phyloP scores from a whole-genome alignment of 2,329 filamentous ascomycete species.

The Mycosphaerella sp. region DNA sequence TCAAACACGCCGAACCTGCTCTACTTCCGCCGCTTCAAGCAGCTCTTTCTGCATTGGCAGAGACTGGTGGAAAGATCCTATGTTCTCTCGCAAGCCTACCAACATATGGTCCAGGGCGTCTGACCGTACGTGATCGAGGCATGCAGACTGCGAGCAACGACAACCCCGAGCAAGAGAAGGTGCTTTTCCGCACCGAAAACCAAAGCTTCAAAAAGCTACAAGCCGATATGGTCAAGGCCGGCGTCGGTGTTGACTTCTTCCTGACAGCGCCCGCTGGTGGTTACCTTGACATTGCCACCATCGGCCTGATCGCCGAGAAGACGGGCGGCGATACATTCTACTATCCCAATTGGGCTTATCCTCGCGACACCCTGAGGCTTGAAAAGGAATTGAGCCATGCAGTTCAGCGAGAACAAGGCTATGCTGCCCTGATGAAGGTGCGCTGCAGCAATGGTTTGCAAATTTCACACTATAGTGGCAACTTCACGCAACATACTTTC shows the following conservation, averaged over 20 bases:
- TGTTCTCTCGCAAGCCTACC: constrained; percentile 82
- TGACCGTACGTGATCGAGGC: constrained; percentile 81
- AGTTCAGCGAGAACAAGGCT: constrained; percentile 84
- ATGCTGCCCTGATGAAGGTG: constrained; percentile 96
- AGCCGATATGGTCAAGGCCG: constrained; percentile 78
- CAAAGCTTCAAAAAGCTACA: constrained; percentile 79
- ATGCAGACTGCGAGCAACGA: constrained; percentile 79
- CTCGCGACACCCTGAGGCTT: constrained; percentile 76
- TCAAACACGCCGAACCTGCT: constrained; percentile 88
- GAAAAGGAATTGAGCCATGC: constrained; percentile 79
- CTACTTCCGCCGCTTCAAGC: constrained; percentile 78
- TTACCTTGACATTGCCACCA: constrained; percentile 87
- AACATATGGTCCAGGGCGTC: constrained; percentile 79
- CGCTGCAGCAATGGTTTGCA: constrained; percentile 95
- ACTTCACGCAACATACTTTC: constrained; percentile 93
- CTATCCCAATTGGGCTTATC: constrained; percentile 90
- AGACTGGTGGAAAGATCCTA: constrained; percentile 86
- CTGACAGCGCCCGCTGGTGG: constrained; percentile 82
- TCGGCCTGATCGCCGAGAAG: constrained; percentile 76
- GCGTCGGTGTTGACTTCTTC: constrained; percentile 91
- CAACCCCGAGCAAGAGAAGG: constrained; percentile 77
- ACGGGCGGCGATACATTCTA: constrained; percentile 96
- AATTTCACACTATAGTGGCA: constrained; percentile 88
- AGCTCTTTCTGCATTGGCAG: constrained; percentile 72
- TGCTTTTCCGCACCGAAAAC: constrained; percentile 85